A percentile compares a stretch with the other conserved stretches of the same genome.
Evolutionary conservation across 108 stramenopile species (phyloP).

Genomic region (Cyclotella baltica): DNA sequence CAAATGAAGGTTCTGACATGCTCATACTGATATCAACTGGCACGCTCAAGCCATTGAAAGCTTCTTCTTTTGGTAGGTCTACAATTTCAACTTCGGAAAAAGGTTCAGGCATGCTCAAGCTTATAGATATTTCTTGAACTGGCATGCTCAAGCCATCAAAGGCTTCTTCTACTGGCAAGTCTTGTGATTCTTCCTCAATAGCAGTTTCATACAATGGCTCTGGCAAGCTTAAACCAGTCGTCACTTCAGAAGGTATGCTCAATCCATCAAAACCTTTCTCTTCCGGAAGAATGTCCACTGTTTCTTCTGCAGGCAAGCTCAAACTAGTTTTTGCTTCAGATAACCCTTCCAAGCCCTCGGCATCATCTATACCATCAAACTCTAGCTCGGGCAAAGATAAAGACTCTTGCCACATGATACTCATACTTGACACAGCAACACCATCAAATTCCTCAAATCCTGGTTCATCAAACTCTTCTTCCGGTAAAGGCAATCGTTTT

Average conservation of each 20-base stretch:
- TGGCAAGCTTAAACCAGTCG: background rate
- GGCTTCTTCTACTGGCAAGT: background rate
- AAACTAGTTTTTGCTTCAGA: no score
- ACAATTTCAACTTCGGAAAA: no score
- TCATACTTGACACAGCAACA: background rate
- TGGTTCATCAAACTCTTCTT: no score
- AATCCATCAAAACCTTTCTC: no score
- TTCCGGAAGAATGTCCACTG: background rate
- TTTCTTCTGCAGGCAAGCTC: background rate
- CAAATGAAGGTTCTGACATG: background rate
- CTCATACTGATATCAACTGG: no score
- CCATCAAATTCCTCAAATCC: background rate
- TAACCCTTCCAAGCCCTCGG: background rate
- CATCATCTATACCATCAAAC: background rate
- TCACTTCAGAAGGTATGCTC: no score
- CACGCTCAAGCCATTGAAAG: no score
- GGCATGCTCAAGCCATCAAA: background rate
- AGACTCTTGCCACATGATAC: background rate
- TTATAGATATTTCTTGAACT: background rate
- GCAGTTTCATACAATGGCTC: background rate
- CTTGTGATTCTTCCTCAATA: background rate
- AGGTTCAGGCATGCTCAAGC: background rate
- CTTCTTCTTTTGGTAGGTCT: background rate
- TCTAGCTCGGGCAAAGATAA: background rate
- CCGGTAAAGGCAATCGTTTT: no score